Evolutionary conservation across 140 eudicot genomes (phyloP), one percentile per base, ranked within the genome.

Genomic region (Stevia rebaudiana): DNA sequence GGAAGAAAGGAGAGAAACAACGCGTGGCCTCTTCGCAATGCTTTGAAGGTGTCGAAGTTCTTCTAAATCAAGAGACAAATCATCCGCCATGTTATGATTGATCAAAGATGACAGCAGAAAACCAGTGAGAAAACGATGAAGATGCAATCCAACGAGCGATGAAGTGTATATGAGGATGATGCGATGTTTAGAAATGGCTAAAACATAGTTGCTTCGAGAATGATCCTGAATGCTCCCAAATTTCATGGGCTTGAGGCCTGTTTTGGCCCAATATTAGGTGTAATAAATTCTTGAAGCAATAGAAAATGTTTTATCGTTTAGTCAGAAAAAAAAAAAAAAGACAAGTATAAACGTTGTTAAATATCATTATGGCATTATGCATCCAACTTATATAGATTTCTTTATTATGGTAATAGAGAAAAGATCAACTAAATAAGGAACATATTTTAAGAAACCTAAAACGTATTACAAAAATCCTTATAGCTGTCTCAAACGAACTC

Each of bases 11-110:
- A 85, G 81, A 21, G 90, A 78, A 21, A 84, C 63, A 24, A 85
- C 82, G 47, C 88, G 88, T 6, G 94, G 96, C 69, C 96, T 66
- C 66, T 85, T 88, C 3, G 94, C 85, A 18, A 88, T 72, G 86
- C 69, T 61, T 58, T 74, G 88, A 46, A 88, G 83, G 17, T 76
- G 88, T 31, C 82, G 79, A 42, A 88, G 83, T 71, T 88, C 96
- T 51, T 78, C 94, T 67, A 88, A 67, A 73, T 88, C 96, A 23
- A 82, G 83, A 49, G 81, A 77, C 6, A 73, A 61, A 21, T 88
- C 94, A 24, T 80, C 77, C 51, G 72, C 85, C 84, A 78, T 84
- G 63, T 50, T 52, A 13, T 50, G 35, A n/a, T 73, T 12, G 59
- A 63, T 47, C 17, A 37, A 18, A 3, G 10, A 22, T 68, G 24